Percentiles rank a stretch among this genome's conserved stretches.
phyloP scores from a whole-genome alignment of 108 stramenopile species.

The Cyclotella kingstonii region DNA sequence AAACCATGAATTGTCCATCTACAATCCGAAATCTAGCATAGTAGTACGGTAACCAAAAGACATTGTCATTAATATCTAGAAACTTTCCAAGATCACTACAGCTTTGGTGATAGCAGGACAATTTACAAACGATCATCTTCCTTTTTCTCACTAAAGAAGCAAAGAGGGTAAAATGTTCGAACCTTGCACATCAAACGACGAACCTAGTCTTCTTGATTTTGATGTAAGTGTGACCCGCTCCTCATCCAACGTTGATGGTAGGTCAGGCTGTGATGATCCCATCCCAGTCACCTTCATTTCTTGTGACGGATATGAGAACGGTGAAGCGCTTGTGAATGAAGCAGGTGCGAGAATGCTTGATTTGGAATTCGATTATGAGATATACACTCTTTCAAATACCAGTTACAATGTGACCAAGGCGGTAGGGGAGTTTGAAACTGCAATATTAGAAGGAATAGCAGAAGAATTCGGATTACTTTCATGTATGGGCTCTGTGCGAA shows the following conservation, averaged over 20 bases:
- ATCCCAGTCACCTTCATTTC: neutral
- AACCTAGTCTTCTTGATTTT: neutral
- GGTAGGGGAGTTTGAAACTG: conserved; percentile 5
- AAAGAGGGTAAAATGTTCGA: neutral
- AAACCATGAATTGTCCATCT: too few relatives aligned
- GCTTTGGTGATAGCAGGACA: neutral
- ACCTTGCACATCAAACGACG: neutral
- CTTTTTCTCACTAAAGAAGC: too few relatives aligned
- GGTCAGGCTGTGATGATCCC: neutral
- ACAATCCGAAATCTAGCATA: too few relatives aligned
- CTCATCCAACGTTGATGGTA: too few relatives aligned
- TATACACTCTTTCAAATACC: conserved; percentile 6
- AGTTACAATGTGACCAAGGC: neutral
- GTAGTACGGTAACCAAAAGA: too few relatives aligned
- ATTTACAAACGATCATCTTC: too few relatives aligned
- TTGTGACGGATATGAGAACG: neutral
- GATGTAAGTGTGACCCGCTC: too few relatives aligned
- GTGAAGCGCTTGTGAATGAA: neutral
- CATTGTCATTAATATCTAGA: too few relatives aligned
- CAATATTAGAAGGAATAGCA: conserved; percentile 7
- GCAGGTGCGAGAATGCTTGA: neutral
- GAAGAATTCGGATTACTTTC: conserved; percentile 11
- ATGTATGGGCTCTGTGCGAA: conserved; percentile 3
- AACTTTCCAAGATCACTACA: neutral
- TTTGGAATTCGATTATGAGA: conserved; percentile 13